Evolutionary conservation across 2,329 filamentous ascomycete species (phyloP), one percentile per base, ranked within the genome.

Genomic region (Bretziella fagacearum): DNA sequence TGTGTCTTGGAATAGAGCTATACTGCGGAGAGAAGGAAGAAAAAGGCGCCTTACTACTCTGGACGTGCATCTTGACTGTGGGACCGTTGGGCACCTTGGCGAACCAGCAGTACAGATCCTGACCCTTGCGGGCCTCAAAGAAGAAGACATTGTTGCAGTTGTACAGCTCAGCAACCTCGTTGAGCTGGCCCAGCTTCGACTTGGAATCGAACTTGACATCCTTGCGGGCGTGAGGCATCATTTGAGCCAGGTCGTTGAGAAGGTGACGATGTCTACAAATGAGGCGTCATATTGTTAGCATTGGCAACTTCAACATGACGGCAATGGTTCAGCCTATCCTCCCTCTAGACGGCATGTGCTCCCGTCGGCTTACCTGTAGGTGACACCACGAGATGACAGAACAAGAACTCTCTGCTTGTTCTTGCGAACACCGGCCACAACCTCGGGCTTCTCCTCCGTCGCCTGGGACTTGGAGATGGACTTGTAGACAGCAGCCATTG

Each of bases 141-240:
- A 94, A 98, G 52, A 95, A 73, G 49, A 91, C 76, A 60, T 93
- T 89, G 66, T 93, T 94, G 73, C 84, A 93, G 60, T 91, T 93
- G 69, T 93, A 91, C 25, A 94, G 56, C 58, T 81, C 76, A 49
- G 70, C 69, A 35, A 76, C 66, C 58, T 87, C 84, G 65, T 91
- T 91, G 44, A 93, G 74, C 60, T 82, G 69, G 71, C 77, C 73
- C 55, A 86, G 72, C 68, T 91, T 86, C 30, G 84, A 87, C 66
- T 96, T 96, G 46, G 85, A 91, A 63, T 98, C 91, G 54, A 95
- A 84, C 65, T 98, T 98, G 56, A 83, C 85, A 61, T 98, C 91
- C 67, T 93, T 94, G 59, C 85, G 79, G 54, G 80, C 79, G 62
- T 98, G 91, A 2, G 91, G 91, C 54, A 98, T 78, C 63, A 98